Percentiles rank a stretch among this genome's conserved stretches.
Evolutionary conservation across 345 rosid genomes (phyloP).

Genomic region (Hevea brasiliensis): DNA sequence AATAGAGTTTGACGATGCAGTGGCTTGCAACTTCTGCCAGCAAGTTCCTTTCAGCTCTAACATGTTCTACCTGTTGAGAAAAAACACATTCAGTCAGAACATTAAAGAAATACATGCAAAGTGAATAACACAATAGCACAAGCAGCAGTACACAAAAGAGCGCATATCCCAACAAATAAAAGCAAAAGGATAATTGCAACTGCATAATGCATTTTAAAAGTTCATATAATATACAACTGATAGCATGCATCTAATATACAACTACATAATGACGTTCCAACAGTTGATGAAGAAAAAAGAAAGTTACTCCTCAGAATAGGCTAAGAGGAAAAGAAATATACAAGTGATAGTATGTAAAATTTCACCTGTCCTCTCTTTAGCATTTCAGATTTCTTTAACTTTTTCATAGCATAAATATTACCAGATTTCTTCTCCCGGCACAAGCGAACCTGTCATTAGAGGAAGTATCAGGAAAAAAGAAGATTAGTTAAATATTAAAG

Average conservation of each 20-base stretch:
- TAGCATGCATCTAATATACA: too few species aligned
- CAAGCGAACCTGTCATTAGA: slow-evolving; percentile 65
- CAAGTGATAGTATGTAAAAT: slow-evolving; percentile 14
- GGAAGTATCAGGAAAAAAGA: slow-evolving; percentile 16
- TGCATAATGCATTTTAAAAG: slow-evolving; percentile 1
- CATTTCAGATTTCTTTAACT: slow-evolving; percentile 98
- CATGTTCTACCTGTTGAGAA: slow-evolving; percentile 82
- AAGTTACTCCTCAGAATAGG: slow-evolving; percentile 11
- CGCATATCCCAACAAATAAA: neutral
- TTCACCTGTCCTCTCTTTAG: slow-evolving; percentile 91
- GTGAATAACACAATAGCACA: neutral
- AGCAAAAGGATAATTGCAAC: neutral
- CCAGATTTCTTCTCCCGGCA: slow-evolving; percentile 96
- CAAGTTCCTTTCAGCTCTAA: slow-evolving; percentile 94
- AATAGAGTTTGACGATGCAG: slow-evolving; percentile 91
- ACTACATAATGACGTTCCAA: slow-evolving; percentile 2
- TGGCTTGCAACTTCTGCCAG: slow-evolving; percentile 98
- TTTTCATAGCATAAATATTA: slow-evolving; percentile 96
- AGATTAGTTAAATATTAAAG: neutral
- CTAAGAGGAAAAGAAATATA: slow-evolving; percentile 12
- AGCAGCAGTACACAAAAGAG: neutral
- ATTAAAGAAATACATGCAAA: slow-evolving; percentile 9
- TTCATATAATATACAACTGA: too few species aligned
- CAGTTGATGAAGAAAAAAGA: neutral
- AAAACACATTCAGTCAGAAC: slow-evolving; percentile 10